Percentiles rank a stretch among this genome's conserved stretches.
phyloP scores from a whole-genome alignment of 164 flowering plant species.

The Kalanchoe fedtschenkoi region DNA sequence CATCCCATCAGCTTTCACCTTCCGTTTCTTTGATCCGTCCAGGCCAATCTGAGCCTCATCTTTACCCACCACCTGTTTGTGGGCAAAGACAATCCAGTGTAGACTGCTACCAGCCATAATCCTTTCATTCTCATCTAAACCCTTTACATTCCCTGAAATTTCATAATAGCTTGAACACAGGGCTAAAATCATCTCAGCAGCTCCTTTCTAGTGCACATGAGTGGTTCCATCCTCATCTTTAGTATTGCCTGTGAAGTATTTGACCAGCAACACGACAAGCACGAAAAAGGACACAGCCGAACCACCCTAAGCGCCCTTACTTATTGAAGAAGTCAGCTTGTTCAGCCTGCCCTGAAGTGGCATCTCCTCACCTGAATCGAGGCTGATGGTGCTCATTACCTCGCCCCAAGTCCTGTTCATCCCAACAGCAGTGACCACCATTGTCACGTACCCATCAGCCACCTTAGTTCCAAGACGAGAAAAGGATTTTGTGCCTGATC shows the following conservation, averaged over 20 bases:
- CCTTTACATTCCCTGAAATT: background rate
- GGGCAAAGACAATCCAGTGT: background rate
- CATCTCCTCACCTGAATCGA: background rate
- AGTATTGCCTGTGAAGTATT: background rate
- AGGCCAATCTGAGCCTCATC: background rate
- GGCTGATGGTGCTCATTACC: background rate
- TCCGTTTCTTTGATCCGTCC: background rate
- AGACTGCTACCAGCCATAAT: background rate
- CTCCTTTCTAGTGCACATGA: slow-evolving; percentile 2
- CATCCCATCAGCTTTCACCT: background rate
- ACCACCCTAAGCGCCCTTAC: background rate
- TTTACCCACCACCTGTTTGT: background rate
- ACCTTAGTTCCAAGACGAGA: slow-evolving; percentile 8
- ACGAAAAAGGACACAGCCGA: background rate
- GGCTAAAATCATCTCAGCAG: background rate
- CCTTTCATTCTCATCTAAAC: background rate
- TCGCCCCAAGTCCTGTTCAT: slow-evolving; percentile 4
- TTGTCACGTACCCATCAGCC: background rate
- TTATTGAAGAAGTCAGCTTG: background rate
- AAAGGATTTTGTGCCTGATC: slow-evolving; percentile 8
- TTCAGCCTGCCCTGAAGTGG: background rate
- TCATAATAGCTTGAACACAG: slow-evolving; percentile 6
- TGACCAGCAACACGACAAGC: background rate
- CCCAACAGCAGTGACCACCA: slow-evolving; percentile 1
- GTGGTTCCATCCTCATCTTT: background rate